Evolutionary conservation across 164 flowering plant species (phyloP).

Genomic region (Santalum album): DNA sequence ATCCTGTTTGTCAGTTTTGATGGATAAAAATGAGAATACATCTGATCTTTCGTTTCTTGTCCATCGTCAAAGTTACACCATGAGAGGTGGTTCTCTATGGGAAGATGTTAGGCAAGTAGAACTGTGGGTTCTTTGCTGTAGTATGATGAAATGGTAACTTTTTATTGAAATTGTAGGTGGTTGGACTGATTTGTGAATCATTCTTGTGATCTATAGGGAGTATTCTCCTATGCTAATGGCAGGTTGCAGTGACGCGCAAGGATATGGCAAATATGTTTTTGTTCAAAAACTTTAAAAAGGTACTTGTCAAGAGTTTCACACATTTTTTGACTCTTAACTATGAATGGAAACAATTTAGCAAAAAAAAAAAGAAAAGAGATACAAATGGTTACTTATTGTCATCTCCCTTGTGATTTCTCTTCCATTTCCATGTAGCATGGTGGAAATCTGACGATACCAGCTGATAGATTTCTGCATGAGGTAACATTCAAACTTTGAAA

Average conservation of each 20-base stretch:
- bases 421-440: constrained; percentile 42
- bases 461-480: constrained; percentile 80
- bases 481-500: constrained; percentile 97
- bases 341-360: no score
- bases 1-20: constrained; percentile 20
- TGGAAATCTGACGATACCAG: constrained; percentile 68
- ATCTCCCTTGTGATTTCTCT: no score
- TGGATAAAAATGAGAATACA: constrained; percentile 15
- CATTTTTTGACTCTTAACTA: no score
- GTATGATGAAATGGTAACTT: no score
- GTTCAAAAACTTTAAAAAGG: constrained; percentile 70
- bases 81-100: background rate
- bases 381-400: no score
- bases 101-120: background rate
- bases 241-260: constrained; percentile 74
- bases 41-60: constrained; percentile 33
- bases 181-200: background rate
- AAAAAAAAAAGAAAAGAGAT: no score
- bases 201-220: constrained; percentile 39
- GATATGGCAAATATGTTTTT: constrained; percentile 59
- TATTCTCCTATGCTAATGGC: constrained; percentile 57
- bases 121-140: background rate
- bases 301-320: no score
- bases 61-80: constrained; percentile 26
- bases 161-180: no score